These are phyloP conservation scores for Chrysosporium keratinophilum DNA, from an alignment of 2,329 filamentous ascomycete species.

Conservation along the genomic window DNA sequence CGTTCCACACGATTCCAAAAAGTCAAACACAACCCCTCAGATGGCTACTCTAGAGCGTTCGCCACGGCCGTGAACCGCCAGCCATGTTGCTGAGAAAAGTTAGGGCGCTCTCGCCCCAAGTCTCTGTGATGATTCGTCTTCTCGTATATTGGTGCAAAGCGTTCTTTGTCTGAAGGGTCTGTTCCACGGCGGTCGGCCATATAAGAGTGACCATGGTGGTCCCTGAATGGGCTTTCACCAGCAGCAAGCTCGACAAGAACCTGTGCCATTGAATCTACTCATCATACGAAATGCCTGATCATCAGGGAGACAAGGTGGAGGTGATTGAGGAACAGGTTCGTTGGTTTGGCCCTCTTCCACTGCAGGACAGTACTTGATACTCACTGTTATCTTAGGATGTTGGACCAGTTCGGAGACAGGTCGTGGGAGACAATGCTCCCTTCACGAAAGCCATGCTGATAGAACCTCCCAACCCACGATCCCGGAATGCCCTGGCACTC, in stretches of 20 bases:
- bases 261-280: neutral
- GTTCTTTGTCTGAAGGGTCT: neutral
- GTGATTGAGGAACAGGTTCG: neutral
- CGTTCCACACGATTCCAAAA: too few species aligned
- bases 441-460: slow-evolving; percentile 40
- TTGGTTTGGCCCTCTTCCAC: too few species aligned
- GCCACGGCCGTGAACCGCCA: too few species aligned
- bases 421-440: neutral
- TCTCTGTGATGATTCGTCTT: too few species aligned
- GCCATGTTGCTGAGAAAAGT: too few species aligned
- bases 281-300: neutral
- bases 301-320: neutral
- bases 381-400: neutral
- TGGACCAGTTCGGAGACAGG: neutral
- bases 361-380: neutral
- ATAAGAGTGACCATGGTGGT: too few species aligned
- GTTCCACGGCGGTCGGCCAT: too few species aligned
- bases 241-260: neutral
- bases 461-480: slow-evolving; percentile 31
- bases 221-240: too few species aligned
- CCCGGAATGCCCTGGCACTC: slow-evolving; percentile 12
- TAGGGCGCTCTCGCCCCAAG: too few species aligned
- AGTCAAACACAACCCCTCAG: too few species aligned
- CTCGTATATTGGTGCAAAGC: too few species aligned
- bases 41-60: too few species aligned